These are phyloP conservation scores for Aspergillus novoparasiticus DNA, from an alignment of 2,329 filamentous ascomycete species.

Conservation along the genomic window DNA sequence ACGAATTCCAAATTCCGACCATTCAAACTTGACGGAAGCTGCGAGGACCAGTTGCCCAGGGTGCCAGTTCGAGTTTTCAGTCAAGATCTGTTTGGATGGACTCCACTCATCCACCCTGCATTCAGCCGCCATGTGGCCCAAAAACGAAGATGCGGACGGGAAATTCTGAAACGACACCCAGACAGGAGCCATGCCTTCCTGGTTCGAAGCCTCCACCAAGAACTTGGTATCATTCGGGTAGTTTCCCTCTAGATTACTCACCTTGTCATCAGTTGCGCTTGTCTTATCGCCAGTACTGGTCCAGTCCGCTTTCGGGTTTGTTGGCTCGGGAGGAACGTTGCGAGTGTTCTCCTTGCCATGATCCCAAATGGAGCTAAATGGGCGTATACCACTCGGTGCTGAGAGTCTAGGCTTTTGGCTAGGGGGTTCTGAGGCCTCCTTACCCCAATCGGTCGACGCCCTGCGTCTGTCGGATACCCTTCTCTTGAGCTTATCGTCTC, in stretches of 20 bases:
- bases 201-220: slow-evolving; percentile 16
- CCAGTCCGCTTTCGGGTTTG: not conserved
- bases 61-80: slow-evolving; percentile 6
- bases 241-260: not conserved
- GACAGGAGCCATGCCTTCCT: slow-evolving; percentile 18
- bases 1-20: slow-evolving; percentile 22
- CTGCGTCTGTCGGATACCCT: not conserved
- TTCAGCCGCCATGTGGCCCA: slow-evolving; percentile 18
- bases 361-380: not conserved
- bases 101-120: slow-evolving; percentile 15
- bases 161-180: slow-evolving; percentile 21
- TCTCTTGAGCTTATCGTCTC: not conserved
- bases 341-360: not conserved
- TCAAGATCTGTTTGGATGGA: slow-evolving; percentile 13
- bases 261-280: too few species aligned
- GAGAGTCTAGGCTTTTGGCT: not conserved
- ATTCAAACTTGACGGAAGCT: slow-evolving; percentile 24
- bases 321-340: too few species aligned
- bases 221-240: slow-evolving; percentile 17
- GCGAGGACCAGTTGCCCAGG: slow-evolving; percentile 12
- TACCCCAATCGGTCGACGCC: not conserved
- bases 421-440: not conserved
- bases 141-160: slow-evolving; percentile 17
- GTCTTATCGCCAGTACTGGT: not conserved
- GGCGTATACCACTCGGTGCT: not conserved